These are phyloP conservation scores for Fusarium anguioides DNA, from an alignment of 2,329 filamentous ascomycete species.

Conservation along the genomic window DNA sequence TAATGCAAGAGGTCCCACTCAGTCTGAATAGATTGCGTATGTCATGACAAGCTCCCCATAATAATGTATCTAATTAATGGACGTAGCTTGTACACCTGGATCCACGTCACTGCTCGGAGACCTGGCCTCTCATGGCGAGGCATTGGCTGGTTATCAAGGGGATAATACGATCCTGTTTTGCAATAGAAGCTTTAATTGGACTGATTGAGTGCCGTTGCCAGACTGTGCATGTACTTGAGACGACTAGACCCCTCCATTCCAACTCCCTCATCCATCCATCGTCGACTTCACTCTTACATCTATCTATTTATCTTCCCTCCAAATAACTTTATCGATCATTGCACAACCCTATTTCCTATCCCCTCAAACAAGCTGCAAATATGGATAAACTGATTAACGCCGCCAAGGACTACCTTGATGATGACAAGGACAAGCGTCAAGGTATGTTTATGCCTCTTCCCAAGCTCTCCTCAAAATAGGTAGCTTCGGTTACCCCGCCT, in stretches of 20 bases:
- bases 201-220: slow-evolving; percentile 1
- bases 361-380: slow-evolving; percentile 11
- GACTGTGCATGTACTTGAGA: slow-evolving; percentile 4
- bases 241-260: slow-evolving; percentile 23
- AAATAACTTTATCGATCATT: not conserved
- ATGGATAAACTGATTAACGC: slow-evolving; percentile 55
- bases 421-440: slow-evolving; percentile 45
- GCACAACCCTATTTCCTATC: not conserved
- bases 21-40: slow-evolving; percentile 8
- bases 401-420: slow-evolving; percentile 53
- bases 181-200: not conserved
- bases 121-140: not conserved
- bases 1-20: slow-evolving; percentile 4
- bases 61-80: not conserved
- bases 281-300: slow-evolving; percentile 12
- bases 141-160: not conserved
- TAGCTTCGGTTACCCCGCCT: slow-evolving; percentile 40
- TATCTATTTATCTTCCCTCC: not conserved
- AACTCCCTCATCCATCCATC: slow-evolving; percentile 18
- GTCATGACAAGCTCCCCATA: slow-evolving; percentile 27
- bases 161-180: not conserved
- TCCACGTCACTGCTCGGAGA: slow-evolving; percentile 42
- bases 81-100: not conserved
- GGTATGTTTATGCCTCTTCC: slow-evolving; percentile 23
- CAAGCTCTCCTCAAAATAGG: not conserved